phyloP scores from a whole-genome alignment of 2,329 filamentous ascomycete species.

The Diaporthe destruens region DNA sequence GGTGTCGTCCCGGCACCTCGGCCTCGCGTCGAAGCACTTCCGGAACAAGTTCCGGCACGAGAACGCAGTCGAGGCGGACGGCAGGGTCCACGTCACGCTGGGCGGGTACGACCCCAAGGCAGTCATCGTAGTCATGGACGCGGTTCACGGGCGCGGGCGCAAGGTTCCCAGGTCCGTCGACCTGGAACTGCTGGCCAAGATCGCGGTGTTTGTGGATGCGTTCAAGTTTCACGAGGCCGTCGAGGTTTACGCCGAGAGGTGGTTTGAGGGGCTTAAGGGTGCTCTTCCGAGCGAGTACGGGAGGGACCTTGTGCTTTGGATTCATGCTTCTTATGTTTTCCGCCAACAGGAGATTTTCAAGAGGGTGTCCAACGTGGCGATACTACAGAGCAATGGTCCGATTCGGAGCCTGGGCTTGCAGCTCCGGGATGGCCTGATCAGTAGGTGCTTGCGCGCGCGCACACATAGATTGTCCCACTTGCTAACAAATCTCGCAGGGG shows the following conservation, averaged over 20 bases:
- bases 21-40: conserved; percentile 49
- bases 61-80: conserved; percentile 46
- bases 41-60: conserved; percentile 42
- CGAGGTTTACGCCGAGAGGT: conserved; percentile 56
- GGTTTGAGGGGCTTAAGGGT: conserved; percentile 51
- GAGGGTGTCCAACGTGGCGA: conserved; percentile 46
- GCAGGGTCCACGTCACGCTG: conserved; percentile 49
- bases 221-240: conserved; percentile 58
- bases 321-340: conserved; percentile 51
- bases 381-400: conserved; percentile 45
- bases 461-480: too few relatives aligned
- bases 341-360: conserved; percentile 47
- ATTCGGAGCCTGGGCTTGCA: conserved; percentile 47
- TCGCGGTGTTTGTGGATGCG: conserved; percentile 58
- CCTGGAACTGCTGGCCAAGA: conserved; percentile 57
- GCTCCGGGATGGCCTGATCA: conserved; percentile 48
- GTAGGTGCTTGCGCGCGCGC: conserved; percentile 39
- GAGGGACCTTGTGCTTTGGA: conserved; percentile 48
- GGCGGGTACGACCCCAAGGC: conserved; percentile 54
- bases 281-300: conserved; percentile 40
- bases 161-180: conserved; percentile 54
- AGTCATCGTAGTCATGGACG: conserved; percentile 57
- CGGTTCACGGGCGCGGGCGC: conserved; percentile 58
- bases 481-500: conserved; percentile 39
- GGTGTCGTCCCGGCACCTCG: conserved; percentile 53